These are phyloP conservation scores for Hypoxylon rubiginosum DNA, from an alignment of 2,329 filamentous ascomycete genomes.

Conservation along the genomic window DNA sequence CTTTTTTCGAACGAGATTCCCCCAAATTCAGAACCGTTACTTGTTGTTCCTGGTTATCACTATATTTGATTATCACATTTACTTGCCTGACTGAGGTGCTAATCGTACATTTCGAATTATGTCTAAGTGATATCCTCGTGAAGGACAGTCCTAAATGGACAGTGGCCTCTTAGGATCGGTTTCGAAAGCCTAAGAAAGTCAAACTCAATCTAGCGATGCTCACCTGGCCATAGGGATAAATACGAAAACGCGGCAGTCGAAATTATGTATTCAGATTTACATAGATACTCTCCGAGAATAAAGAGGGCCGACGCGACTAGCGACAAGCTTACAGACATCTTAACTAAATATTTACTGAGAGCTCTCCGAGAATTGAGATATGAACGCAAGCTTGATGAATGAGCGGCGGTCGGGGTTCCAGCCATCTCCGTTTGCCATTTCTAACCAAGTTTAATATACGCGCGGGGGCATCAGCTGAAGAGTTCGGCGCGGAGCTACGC, in stretches of 20 bases:
- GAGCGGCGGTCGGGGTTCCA: no score
- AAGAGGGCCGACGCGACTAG: no score
- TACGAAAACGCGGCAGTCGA: background rate
- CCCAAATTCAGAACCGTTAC: slow-evolving; percentile 29
- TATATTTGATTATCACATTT: background rate
- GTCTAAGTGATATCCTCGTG: background rate
- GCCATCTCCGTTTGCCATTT: no score
- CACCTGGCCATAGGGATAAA: background rate
- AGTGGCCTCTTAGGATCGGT: background rate
- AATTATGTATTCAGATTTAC: background rate
- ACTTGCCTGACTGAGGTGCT: background rate
- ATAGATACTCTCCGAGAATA: background rate
- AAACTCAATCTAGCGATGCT: background rate
- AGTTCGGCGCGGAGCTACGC: background rate
- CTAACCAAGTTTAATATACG: no score
- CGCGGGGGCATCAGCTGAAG: no score
- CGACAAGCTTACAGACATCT: background rate
- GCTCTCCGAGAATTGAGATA: no score
- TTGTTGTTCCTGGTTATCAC: slow-evolving; percentile 11
- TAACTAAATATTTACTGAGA: no score
- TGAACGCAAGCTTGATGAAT: no score
- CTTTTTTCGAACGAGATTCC: slow-evolving; percentile 37
- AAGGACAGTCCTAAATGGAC: background rate
- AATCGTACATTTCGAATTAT: background rate
- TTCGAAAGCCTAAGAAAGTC: background rate